Evolutionary conservation across 805 yeast species (phyloP).

Genomic region (Saturnispora zaruensis): DNA sequence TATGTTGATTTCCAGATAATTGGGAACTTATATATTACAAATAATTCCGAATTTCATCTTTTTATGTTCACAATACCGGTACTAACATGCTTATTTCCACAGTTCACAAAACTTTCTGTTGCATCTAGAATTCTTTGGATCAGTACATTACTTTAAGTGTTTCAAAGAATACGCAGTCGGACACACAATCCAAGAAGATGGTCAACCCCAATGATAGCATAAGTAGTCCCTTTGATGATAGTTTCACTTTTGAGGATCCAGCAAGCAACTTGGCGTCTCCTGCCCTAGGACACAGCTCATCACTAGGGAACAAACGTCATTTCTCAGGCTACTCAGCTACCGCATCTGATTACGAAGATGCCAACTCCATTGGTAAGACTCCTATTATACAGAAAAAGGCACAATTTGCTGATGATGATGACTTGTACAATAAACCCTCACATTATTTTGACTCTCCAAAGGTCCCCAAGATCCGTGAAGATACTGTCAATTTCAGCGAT

Average conservation of each 20-base stretch:
- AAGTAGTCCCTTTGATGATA: constrained; percentile 19
- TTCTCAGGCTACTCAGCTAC: constrained; percentile 15
- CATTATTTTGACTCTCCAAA: background rate
- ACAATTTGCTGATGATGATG: constrained; percentile 13
- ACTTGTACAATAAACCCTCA: background rate
- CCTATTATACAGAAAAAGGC: constrained; percentile 19
- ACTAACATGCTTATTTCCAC: background rate
- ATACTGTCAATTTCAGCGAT: constrained; percentile 19
- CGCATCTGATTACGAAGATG: constrained; percentile 14
- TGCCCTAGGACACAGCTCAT: constrained; percentile 10
- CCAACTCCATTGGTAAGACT: constrained; percentile 19
- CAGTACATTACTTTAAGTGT: no score
- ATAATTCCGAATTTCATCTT: background rate
- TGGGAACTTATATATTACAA: background rate
- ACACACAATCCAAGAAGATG: background rate
- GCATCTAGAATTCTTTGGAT: background rate
- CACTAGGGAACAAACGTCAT: constrained; percentile 12
- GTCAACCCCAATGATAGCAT: constrained; percentile 5
- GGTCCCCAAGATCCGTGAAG: constrained; percentile 3
- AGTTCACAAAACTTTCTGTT: background rate
- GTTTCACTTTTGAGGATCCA: constrained; percentile 11
- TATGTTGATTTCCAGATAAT: background rate
- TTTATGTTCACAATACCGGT: background rate
- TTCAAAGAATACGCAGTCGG: background rate
- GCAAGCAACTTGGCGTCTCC: constrained; percentile 13